Base-by-base conservation (phyloP, 2,329 filamentous ascomycete genomes). In the Talaromyces albobiverticillius region DNA sequence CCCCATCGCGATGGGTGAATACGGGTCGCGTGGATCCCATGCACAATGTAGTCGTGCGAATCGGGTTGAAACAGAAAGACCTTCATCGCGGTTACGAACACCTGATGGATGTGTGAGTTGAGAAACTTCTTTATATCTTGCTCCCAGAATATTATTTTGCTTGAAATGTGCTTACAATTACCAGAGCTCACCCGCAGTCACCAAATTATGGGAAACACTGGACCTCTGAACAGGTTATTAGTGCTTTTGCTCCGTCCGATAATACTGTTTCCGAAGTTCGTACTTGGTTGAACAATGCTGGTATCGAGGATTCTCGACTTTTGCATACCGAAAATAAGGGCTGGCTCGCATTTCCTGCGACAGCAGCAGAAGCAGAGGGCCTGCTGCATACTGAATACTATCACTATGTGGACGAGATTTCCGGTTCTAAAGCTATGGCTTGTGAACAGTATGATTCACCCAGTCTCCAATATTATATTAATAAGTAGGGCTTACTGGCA, bases 301-400 rank as follows among this genome's bases (percentile, higher is more conserved):
- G 82, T 3, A 80, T 85, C 40, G 62, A 73, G 16, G 62, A 65
- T 2, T 69, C 71, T 2, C 73, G 79, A 3, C 71, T 85, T 38
- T 67, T 67, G 41, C 74, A 81, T 41, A 80, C 81, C 0, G 71
- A 73, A 34, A 77, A 77, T 22, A 74, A 77, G 49, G 77, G 76
- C 46, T 84, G 81, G 79, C 63, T 83, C 14, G 68, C 74, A 10
- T 82, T 84, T 61, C 74, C 81, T 54, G 79, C 79, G 8, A 79
- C 79, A 4, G 77, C 78, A 3, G 68, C 73, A 34, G 78, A 84
- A 62, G 75, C 78, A 5, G 80, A 84, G 64, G 64, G 65, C 14
- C 71, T 84, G 14, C 72, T 84, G 43, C 73, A 76, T 58, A 77
- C 81, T 4, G 69, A 80, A 56, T 82, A 81, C 60, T 75, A 81